Evolutionary conservation across 73 alveolate genomes (phyloP), one percentile per base, ranked within the genome.

Genomic region (Paramecium primaurelia): DNA sequence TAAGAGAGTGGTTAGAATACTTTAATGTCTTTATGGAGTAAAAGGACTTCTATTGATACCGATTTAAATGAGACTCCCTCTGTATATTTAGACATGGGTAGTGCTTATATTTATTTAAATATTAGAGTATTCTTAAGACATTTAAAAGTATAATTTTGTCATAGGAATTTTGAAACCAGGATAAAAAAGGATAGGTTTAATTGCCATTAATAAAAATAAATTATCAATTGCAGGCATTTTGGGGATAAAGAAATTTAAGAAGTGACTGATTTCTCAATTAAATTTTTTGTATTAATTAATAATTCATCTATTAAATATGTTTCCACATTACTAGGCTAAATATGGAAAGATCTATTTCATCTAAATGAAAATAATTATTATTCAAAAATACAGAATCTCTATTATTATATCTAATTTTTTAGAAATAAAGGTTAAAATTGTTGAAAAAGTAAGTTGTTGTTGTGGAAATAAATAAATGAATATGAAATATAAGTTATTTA

Each of bases 151-250:
- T 64, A 8, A 64, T 18, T 80, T 80, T 44, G 91, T 80, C 12
- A 80, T 80, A 25, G 91, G 91, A 18, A 36, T 80, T 25, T 20
- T 80, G 4, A 80, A 80, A 47, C 91, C 91, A 4, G 91, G 91
- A 16, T 36, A 80, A 26, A 25, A 26, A 47, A 40, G 91, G 32
- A 26, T 80, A 26, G 91, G 91, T 3, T 47, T 80, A 6, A 20
- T 14, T 3, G 58, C 91, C 12, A 36, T 47, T 12, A 47, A 80
- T 22, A 80, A 47, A 47, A 80, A 47, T 40, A 80, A 47, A 80
- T 18, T 80, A 20, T 25, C 91, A 18, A 80, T 80, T 28, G 58
- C 44, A 8, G 91, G 91, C 42, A 49, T 42, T 3, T 12, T 80
- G 10, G 91, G 91, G 7, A 80, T 80, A 18, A 47, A 47, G 6